These are phyloP conservation scores for Quercus agrifolia DNA, from an alignment of 306 rosid species.

Conservation along the genomic window DNA sequence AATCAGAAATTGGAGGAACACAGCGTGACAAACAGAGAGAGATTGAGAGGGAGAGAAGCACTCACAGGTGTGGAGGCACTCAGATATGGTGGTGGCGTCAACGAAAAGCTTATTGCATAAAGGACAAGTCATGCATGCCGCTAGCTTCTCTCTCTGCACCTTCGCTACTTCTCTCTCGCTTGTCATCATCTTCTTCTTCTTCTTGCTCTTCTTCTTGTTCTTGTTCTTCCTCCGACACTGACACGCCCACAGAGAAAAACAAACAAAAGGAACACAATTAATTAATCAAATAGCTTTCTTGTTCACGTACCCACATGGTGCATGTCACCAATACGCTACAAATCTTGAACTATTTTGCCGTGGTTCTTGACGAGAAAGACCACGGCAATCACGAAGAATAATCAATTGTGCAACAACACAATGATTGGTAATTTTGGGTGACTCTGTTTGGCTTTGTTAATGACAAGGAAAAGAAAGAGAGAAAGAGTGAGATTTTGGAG, in stretches of 20 bases:
- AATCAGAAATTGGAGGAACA: slow-evolving; percentile 4
- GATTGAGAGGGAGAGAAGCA: neutral
- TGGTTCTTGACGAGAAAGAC: slow-evolving; percentile 25
- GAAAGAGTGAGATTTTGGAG: slow-evolving; percentile 27
- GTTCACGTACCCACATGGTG: slow-evolving; percentile 49
- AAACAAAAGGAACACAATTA: slow-evolving; percentile 3
- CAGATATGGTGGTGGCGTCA: slow-evolving; percentile 36
- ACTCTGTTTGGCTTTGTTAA: neutral
- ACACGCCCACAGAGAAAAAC: slow-evolving; percentile 1
- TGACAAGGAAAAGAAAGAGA: slow-evolving; percentile 12
- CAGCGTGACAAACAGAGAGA: slow-evolving; percentile 8
- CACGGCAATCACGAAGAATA: slow-evolving; percentile 26
- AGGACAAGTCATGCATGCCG: slow-evolving; percentile 25
- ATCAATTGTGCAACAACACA: neutral
- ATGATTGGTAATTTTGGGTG: slow-evolving; percentile 12
- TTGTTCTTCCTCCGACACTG: slow-evolving; percentile 13
- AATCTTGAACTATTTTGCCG: slow-evolving; percentile 10
- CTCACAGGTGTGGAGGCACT: slow-evolving; percentile 49
- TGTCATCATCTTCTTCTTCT: slow-evolving; percentile 17
- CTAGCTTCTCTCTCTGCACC: slow-evolving; percentile 1
- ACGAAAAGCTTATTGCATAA: slow-evolving; percentile 24
- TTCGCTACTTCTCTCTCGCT: neutral
- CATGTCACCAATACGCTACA: slow-evolving; percentile 41
- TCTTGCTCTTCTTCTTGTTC: too few species aligned
- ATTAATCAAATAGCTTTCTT: slow-evolving; percentile 9